A percentile compares a stretch with the other conserved stretches of the same genome.
phyloP scores from a whole-genome alignment of 257 asterid genomes.

The Solanum appendiculatum region DNA sequence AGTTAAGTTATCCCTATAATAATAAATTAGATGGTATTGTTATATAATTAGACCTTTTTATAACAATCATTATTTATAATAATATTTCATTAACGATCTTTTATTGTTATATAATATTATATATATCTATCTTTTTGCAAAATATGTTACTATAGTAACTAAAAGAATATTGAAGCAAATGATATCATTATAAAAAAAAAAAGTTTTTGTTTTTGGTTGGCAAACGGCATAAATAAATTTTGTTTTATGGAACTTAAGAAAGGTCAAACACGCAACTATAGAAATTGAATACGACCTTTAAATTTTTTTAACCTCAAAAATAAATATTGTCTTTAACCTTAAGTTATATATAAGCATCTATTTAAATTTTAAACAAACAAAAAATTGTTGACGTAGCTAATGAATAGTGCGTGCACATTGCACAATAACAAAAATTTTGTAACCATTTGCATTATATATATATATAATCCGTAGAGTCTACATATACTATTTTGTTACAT shows the following conservation, averaged over 20 bases:
- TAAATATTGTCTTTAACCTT: neutral
- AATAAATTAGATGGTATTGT: neutral
- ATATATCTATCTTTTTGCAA: too few species aligned
- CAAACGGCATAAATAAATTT: neutral
- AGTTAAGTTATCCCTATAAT: neutral
- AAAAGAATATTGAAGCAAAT: neutral
- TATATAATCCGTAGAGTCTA: neutral
- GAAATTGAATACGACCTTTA: neutral
- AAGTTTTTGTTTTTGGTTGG: neutral
- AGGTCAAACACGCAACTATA: neutral
- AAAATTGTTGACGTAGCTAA: neutral
- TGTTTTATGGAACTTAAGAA: neutral
- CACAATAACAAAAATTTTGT: neutral
- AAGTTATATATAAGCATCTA: neutral
- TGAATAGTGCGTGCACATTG: neutral
- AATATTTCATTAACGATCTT: neutral
- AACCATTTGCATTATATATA: neutral
- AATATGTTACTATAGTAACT: neutral
- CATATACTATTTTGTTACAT: neutral
- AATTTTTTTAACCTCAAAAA: neutral
- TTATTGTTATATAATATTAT: neutral
- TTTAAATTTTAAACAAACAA: neutral
- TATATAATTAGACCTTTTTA: neutral
- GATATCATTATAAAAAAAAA: too few species aligned
- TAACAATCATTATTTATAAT: too few species aligned